A percentile compares a stretch with the other conserved stretches of the same genome.
Conservation (phyloP, 768 basidiomycete species). For the Amanita inopinata region DNA sequence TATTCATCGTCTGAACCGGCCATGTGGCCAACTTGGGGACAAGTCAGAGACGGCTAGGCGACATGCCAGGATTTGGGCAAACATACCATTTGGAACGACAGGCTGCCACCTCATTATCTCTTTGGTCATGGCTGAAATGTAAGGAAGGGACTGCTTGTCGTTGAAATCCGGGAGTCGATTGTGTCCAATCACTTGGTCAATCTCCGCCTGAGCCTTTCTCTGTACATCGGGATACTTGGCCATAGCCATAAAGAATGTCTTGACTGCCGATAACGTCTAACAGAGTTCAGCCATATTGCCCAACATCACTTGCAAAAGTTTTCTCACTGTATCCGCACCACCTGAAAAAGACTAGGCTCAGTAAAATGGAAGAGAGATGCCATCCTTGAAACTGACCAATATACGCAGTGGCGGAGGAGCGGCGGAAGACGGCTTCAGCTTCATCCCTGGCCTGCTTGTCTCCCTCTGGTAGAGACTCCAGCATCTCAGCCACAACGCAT, state of each 20-base stretch:
- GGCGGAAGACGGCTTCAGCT: slow-evolving; percentile 1
- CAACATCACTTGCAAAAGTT: no score
- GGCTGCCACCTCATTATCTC: slow-evolving; percentile 18
- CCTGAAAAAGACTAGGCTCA: slow-evolving; percentile 4
- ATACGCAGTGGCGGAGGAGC: neutral
- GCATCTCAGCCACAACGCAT: slow-evolving; percentile 2
- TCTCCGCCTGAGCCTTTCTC: slow-evolving; percentile 28
- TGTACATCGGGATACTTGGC: slow-evolving; percentile 26
- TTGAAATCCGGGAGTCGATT: slow-evolving; percentile 26
- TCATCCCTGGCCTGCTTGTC: neutral
- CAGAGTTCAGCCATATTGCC: neutral
- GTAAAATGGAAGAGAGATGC: neutral
- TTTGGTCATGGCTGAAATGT: slow-evolving; percentile 25
- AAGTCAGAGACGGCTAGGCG: neutral
- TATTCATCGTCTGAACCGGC: slow-evolving; percentile 30
- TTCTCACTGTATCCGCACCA: slow-evolving; percentile 10
- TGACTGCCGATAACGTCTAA: neutral
- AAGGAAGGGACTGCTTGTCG: slow-evolving; percentile 24
- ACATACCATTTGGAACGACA: slow-evolving; percentile 14
- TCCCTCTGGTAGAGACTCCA: neutral
- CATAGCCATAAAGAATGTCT: slow-evolving; percentile 28
- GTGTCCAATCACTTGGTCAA: slow-evolving; percentile 27
- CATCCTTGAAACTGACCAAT: slow-evolving; percentile 5
- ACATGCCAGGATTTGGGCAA: neutral
- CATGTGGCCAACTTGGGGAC: slow-evolving; percentile 20